phyloP scores from a whole-genome alignment of 148 eudicot species.

The Camellia japonica region DNA sequence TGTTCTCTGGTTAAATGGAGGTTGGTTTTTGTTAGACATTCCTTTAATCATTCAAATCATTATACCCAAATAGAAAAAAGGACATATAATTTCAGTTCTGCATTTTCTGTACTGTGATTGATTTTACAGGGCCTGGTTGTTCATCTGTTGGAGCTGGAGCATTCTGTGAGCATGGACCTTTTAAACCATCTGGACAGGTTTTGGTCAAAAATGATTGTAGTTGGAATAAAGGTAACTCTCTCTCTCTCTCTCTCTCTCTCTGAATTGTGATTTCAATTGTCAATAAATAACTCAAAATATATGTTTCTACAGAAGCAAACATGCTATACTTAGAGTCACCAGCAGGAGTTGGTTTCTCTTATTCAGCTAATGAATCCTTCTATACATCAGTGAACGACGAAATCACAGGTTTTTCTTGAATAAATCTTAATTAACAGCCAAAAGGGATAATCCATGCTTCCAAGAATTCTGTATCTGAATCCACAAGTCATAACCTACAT shows the following conservation, averaged over 20 bases:
- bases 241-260: neutral
- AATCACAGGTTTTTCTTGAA: conserved; percentile 45
- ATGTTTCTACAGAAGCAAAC: conserved; percentile 56
- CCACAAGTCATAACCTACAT: too few relatives aligned
- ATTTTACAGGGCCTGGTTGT: conserved; percentile 72
- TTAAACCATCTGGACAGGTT: conserved; percentile 45
- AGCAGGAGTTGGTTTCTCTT: conserved; percentile 85
- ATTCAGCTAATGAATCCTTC: conserved; percentile 51
- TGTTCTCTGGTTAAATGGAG: conserved; percentile 88
- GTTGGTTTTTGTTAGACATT: conserved; percentile 16
- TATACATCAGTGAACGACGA: conserved; percentile 49
- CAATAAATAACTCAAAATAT: too few relatives aligned
- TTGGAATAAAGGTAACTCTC: conserved; percentile 71
- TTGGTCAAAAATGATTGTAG: conserved; percentile 60
- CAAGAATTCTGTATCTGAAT: too few relatives aligned
- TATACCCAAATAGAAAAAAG: too few relatives aligned
- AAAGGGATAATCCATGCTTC: too few relatives aligned
- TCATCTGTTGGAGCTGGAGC: conserved; percentile 86
- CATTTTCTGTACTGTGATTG: neutral
- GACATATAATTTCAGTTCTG: neutral
- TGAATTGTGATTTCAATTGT: neutral
- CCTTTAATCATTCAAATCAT: neutral
- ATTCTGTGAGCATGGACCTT: conserved; percentile 75
- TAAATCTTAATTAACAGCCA: neutral
- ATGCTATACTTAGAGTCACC: conserved; percentile 81